Conservation (phyloP, 768 basidiomycete species). For the Omphalotus guepiniiformis region DNA sequence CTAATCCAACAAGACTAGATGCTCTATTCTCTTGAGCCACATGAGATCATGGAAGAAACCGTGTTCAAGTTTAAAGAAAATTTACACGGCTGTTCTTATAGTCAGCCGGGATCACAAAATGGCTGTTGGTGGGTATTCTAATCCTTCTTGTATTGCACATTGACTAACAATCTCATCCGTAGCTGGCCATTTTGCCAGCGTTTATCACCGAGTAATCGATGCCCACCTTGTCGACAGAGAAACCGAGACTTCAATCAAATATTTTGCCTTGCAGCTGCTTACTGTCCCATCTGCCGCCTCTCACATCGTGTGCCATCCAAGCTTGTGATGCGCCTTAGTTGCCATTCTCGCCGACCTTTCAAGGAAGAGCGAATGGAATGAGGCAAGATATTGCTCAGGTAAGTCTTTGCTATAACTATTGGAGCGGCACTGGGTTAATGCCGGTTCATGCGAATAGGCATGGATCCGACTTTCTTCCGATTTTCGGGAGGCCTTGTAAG, state of each 20-base stretch:
- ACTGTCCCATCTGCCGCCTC: slow-evolving; percentile 83
- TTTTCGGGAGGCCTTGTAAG: no score
- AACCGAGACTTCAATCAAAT: slow-evolving; percentile 92
- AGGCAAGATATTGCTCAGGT: no score
- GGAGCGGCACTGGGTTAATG: no score
- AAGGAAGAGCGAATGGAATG: no score
- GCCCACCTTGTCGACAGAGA: slow-evolving; percentile 92
- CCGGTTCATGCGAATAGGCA: no score
- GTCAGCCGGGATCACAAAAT: slow-evolving; percentile 72
- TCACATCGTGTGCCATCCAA: slow-evolving; percentile 68
- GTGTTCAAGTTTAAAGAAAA: slow-evolving; percentile 73
- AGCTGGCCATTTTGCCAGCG: slow-evolving; percentile 82
- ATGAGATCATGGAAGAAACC: slow-evolving; percentile 83
- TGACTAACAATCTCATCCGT: slow-evolving; percentile 1
- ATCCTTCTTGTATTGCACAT: not conserved
- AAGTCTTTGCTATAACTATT: no score
- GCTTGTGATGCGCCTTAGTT: slow-evolving; percentile 73
- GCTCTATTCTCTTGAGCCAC: slow-evolving; percentile 78
- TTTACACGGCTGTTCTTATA: slow-evolving; percentile 72
- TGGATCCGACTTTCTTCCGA: no score
- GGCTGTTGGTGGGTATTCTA: slow-evolving; percentile 61
- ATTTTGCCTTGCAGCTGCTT: slow-evolving; percentile 89
- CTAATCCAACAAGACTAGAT: slow-evolving; percentile 62
- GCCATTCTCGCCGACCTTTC: no score
- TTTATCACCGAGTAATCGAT: slow-evolving; percentile 85